Conservation (phyloP, 495 filamentous ascomycete species). For the Xylaria castorea region DNA sequence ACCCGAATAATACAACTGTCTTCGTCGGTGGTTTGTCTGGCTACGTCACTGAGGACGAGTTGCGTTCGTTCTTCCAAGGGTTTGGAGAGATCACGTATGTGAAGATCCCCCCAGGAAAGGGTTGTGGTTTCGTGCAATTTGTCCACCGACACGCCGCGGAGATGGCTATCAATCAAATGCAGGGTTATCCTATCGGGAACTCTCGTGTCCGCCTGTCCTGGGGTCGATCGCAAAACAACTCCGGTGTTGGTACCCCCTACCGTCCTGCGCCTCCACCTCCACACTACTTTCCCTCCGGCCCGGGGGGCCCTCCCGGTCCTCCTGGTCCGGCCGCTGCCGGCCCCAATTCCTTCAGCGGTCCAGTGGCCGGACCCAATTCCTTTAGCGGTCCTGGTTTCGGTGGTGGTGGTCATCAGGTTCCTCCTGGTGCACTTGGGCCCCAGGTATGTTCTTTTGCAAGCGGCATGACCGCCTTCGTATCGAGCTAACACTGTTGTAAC, state of each 20-base stretch:
- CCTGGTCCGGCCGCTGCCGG: conserved; percentile 39
- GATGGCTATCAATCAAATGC: conserved; percentile 99
- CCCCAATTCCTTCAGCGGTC: conserved; percentile 27
- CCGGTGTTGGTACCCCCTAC: conserved; percentile 96
- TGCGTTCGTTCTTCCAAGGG: conserved; percentile 99
- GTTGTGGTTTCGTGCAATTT: conserved; percentile 98
- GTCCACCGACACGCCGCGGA: conserved; percentile 98
- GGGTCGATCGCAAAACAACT: conserved; percentile 99
- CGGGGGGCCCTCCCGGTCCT: conserved; percentile 65
- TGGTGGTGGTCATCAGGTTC: conserved; percentile 29
- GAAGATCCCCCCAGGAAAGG: conserved; percentile 99
- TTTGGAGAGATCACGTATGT: conserved; percentile 99
- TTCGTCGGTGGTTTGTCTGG: conserved; percentile 97
- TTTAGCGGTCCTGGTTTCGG: conserved; percentile 32
- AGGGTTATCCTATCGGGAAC: conserved; percentile 99
- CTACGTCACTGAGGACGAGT: conserved; percentile 99
- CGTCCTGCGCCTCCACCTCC: conserved; percentile 92
- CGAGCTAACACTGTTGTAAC: conserved; percentile 6
- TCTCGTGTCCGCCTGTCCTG: conserved; percentile 96
- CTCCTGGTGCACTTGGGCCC: conserved; percentile 39
- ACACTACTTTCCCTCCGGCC: conserved; percentile 80
- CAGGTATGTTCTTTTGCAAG: conserved; percentile 33
- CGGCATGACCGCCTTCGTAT: not conserved
- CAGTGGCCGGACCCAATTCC: conserved; percentile 34
- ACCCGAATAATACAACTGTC: conserved; percentile 99